Evolutionary conservation across 805 yeast species (phyloP).

Genomic region (Suhomyces pyralidae): DNA sequence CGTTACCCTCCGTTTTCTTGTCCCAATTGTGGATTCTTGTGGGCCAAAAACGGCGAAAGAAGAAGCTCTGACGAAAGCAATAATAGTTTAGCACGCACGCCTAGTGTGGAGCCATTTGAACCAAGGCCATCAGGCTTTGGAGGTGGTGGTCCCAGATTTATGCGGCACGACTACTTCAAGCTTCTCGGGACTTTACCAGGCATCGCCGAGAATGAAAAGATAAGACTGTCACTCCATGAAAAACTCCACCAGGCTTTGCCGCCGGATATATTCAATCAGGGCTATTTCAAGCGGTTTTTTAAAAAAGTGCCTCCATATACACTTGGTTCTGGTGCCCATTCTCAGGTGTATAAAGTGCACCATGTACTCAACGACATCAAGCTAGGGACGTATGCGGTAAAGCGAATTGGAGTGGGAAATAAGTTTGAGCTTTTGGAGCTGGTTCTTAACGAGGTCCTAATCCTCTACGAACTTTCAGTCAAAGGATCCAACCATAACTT

Average conservation of each 20-base stretch:
- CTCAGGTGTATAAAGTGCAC: constrained; percentile 79
- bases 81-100: neutral
- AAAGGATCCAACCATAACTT: constrained; percentile 51
- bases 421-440: constrained; percentile 64
- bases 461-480: constrained; percentile 54
- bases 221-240: neutral
- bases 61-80: constrained; percentile 2
- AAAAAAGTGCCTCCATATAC: constrained; percentile 47
- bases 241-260: neutral
- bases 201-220: neutral
- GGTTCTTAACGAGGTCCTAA: constrained; percentile 74
- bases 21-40: constrained; percentile 31
- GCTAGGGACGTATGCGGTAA: constrained; percentile 79
- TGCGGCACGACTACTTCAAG: constrained; percentile 38
- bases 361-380: constrained; percentile 71
- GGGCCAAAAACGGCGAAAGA: constrained; percentile 14
- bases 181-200: constrained; percentile 27
- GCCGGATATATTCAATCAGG: constrained; percentile 67
- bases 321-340: constrained; percentile 82
- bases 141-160: constrained; percentile 17
- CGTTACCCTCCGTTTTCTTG: constrained; percentile 11
- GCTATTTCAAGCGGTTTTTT: constrained; percentile 76
- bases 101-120: neutral
- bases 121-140: neutral
- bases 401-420: constrained; percentile 81